Base-by-base conservation (phyloP, 495 filamentous ascomycete species). In the Hyaloscypha bicolor region DNA sequence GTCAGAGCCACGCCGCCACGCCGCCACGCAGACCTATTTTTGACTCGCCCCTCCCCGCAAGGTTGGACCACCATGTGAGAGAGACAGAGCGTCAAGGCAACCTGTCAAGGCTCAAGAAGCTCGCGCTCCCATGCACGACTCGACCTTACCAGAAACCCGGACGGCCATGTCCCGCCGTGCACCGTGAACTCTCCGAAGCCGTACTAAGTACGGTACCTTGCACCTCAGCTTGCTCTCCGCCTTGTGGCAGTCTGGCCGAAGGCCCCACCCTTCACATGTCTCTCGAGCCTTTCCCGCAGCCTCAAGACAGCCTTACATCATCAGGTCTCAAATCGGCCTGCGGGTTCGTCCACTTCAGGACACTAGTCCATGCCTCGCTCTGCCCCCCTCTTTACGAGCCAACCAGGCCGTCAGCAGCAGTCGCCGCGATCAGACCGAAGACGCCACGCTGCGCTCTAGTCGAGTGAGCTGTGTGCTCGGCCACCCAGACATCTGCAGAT, bases 191-290 rank as follows among this genome's bases (percentile, higher is more conserved):
- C 21, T 56, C 53, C 30, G 53, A 11, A 19, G 42, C 3, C 16
- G 42, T 48, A 14, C n/a, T n/a, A 9, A 3, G 53, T 56, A 56
- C 53, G 6, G 53, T 56, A 56, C 53, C 53, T 56, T 56, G 53
- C 53, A 29, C 53, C 22, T 25, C 53, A 11, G 9, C 9, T 6
- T 29, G 4, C 22, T 32, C 53, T 56, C 42, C 42, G 42, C 42
- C 42, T 48, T 48, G 16, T 6, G 35, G 35, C 35, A 37, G 35
- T 12, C 6, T 6, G 8, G 35, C 42, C 42, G 16, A 48, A 6
- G 25, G 25, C 0, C 42, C 42, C 16, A 19, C 42, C 42, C 11
- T 16, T 4, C 16, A 19, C 16, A 12, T 16, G 4, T 14, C 8
- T 4, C 53, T 56, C 30, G 53, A n/a, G 22, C 22, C 8, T 29